Conservation (phyloP, 176 grass and related monocot genomes). For the Oropetium thomaeum region DNA sequence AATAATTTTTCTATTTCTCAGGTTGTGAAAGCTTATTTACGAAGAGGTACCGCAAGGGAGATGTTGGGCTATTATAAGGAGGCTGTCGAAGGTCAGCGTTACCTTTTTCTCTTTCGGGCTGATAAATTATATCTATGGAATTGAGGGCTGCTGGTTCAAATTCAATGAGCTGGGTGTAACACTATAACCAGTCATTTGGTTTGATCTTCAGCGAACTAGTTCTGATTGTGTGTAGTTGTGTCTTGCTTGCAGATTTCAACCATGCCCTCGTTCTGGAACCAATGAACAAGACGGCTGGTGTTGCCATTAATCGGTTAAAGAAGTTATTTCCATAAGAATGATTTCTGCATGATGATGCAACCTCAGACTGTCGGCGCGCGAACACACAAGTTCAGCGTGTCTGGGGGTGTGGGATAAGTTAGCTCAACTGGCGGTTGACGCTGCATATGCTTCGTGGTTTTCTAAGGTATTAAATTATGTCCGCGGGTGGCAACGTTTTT, state of each 20-base stretch:
- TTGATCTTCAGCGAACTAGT: neutral
- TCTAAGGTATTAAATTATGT: slow-evolving; percentile 10
- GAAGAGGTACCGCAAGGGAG: slow-evolving; percentile 91
- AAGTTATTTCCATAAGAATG: slow-evolving; percentile 74
- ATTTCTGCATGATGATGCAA: slow-evolving; percentile 12
- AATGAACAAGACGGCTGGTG: slow-evolving; percentile 81
- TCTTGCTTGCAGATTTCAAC: slow-evolving; percentile 80
- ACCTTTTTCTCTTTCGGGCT: neutral
- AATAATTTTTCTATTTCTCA: slow-evolving; percentile 27
- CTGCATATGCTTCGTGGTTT: neutral
- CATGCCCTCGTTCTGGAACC: slow-evolving; percentile 93
- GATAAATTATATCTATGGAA: neutral
- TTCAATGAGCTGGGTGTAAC: neutral
- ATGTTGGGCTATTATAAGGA: slow-evolving; percentile 94
- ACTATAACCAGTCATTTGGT: too few relatives aligned
- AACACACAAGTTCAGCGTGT: slow-evolving; percentile 22
- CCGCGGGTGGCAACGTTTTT: neutral
- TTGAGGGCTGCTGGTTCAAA: neutral
- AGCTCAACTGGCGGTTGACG: neutral
- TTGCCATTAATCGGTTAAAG: slow-evolving; percentile 73
- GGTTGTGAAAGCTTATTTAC: slow-evolving; percentile 95
- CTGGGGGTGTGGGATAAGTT: slow-evolving; percentile 4
- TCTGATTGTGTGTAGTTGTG: neutral
- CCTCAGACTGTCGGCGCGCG: neutral
- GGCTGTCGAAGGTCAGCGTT: slow-evolving; percentile 79